Percentiles rank a stretch among this genome's conserved stretches.
These are phyloP conservation scores for Fraxinus americana DNA, from an alignment of 257 asterid species.

Conservation along the genomic window DNA sequence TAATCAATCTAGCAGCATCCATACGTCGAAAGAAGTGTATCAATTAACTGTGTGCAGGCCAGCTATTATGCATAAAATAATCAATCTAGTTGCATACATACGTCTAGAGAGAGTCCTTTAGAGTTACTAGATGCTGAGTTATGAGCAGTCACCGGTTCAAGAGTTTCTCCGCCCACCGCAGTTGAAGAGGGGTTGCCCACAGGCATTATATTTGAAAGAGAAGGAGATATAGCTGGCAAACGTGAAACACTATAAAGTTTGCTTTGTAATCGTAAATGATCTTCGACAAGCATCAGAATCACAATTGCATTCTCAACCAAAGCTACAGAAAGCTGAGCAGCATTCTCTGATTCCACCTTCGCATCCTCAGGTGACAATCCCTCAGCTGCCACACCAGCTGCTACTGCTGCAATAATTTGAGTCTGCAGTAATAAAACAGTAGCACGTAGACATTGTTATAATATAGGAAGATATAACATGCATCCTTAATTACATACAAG, in stretches of 20 bases:
- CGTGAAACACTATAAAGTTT: conserved; percentile 74
- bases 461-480: conserved; percentile 25
- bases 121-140: conserved; percentile 69
- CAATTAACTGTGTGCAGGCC: no score
- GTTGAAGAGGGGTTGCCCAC: conserved; percentile 51
- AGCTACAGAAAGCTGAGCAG: conserved; percentile 97
- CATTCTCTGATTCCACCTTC: conserved; percentile 91
- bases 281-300: conserved; percentile 97
- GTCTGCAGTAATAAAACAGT: conserved; percentile 69
- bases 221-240: conserved; percentile 56
- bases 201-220: conserved; percentile 63
- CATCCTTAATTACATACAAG: conserved; percentile 18
- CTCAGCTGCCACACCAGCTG: conserved; percentile 99
- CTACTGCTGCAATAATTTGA: conserved; percentile 99
- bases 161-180: conserved; percentile 51
- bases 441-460: conserved; percentile 41
- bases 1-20: conserved; percentile 20
- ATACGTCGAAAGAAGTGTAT: conserved; percentile 3
- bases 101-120: conserved; percentile 78
- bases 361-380: conserved; percentile 90
- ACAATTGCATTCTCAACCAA: conserved; percentile 99
- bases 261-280: conserved; percentile 93
- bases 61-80: background rate
- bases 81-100: conserved; percentile 38
- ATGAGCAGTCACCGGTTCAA: conserved; percentile 51